Conservation (phyloP, 352 stramenopile genomes). For the Phytophthora multivora region DNA sequence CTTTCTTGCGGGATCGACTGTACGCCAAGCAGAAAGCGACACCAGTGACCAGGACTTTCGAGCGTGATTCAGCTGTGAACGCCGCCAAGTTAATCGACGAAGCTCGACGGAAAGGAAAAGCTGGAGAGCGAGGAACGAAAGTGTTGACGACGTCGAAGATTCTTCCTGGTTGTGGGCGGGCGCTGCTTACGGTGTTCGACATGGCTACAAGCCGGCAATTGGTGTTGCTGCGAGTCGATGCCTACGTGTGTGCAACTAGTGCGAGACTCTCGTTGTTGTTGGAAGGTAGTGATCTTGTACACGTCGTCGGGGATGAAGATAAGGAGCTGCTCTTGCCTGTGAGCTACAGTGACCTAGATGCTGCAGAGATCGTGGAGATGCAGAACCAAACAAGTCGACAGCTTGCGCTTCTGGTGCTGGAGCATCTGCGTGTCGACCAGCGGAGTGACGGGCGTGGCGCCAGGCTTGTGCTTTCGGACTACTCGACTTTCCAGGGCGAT, state of each 20-base stretch:
- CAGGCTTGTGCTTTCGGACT: slow-evolving; percentile 58
- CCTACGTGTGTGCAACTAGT: slow-evolving; percentile 64
- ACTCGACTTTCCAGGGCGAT: slow-evolving; percentile 14
- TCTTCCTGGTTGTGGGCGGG: slow-evolving; percentile 41
- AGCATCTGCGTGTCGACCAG: slow-evolving; percentile 61
- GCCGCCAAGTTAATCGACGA: slow-evolving; percentile 65
- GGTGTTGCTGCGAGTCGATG: slow-evolving; percentile 54
- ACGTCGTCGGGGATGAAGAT: slow-evolving; percentile 44
- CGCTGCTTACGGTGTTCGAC: slow-evolving; percentile 72
- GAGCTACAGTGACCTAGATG: neutral
- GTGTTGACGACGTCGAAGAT: slow-evolving; percentile 52
- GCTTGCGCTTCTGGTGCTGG: slow-evolving; percentile 51
- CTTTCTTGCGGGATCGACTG: slow-evolving; percentile 61
- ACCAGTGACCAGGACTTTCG: slow-evolving; percentile 43
- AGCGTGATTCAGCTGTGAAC: slow-evolving; percentile 43
- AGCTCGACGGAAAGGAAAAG: slow-evolving; percentile 17
- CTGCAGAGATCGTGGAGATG: neutral
- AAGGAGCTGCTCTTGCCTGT: slow-evolving; percentile 25
- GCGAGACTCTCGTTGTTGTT: slow-evolving; percentile 51
- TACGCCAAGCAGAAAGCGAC: slow-evolving; percentile 75
- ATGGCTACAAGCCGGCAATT: slow-evolving; percentile 2
- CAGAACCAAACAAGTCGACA: slow-evolving; percentile 13
- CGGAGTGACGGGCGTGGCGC: slow-evolving; percentile 50
- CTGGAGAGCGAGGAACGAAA: slow-evolving; percentile 58
- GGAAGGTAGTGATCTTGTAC: slow-evolving; percentile 43